These are phyloP conservation scores for Erythrophleum fordii DNA, from an alignment of 306 rosid species.

Conservation along the genomic window DNA sequence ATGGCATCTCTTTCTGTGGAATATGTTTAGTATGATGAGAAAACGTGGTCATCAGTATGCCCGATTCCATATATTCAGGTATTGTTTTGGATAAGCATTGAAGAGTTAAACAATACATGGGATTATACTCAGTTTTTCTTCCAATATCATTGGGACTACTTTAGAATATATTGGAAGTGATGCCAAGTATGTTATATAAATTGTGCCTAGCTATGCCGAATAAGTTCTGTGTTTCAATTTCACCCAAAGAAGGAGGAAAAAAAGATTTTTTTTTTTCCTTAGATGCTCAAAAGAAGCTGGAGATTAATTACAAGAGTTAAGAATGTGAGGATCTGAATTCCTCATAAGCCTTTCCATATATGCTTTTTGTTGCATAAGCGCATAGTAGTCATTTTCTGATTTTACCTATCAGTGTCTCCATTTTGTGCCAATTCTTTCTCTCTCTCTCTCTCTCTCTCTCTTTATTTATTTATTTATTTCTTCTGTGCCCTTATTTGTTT, in stretches of 20 bases:
- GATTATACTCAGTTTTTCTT: neutral
- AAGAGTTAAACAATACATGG: neutral
- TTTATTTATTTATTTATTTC: no score
- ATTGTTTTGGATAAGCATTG: neutral
- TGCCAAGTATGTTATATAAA: neutral
- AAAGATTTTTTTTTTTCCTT: no score
- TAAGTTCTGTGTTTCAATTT: neutral
- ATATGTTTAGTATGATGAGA: neutral
- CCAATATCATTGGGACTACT: neutral
- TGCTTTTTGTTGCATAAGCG: neutral
- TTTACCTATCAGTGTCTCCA: neutral
- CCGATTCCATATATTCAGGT: neutral
- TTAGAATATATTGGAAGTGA: neutral
- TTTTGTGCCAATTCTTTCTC: neutral
- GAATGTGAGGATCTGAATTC: neutral
- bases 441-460: no score
- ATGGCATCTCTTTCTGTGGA: conserved; percentile 4
- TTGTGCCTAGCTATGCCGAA: conserved; percentile 3
- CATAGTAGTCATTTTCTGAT: neutral
- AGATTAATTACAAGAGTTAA: neutral
- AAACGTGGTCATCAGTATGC: neutral
- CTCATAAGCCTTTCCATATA: neutral
- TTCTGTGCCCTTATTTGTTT: conserved; percentile 6
- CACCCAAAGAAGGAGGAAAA: neutral
- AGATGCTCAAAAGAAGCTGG: neutral